phyloP scores from a whole-genome alignment of 495 filamentous ascomycete genomes.

The Hyaloscypha variabilis region DNA sequence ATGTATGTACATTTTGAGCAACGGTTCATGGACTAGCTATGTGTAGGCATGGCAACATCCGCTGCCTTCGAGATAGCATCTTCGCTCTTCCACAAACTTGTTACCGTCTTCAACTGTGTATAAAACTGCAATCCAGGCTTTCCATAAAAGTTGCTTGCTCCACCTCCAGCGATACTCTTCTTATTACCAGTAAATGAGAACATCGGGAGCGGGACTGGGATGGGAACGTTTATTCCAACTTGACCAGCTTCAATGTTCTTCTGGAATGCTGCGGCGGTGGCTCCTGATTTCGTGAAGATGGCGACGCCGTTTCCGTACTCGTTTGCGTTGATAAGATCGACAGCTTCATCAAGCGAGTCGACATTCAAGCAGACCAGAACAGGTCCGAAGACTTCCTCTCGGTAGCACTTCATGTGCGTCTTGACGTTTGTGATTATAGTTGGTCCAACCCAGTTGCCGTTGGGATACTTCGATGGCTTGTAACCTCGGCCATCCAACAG shows the following conservation, averaged over 20 bases:
- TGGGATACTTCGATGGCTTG: conserved; percentile 89
- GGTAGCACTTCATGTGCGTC: conserved; percentile 91
- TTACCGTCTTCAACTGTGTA: conserved; percentile 97
- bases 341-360: conserved; percentile 78
- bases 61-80: conserved; percentile 83
- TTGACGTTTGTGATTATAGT: conserved; percentile 96
- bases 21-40: conserved; percentile 39
- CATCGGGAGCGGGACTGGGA: conserved; percentile 85
- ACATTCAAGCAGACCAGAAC: conserved; percentile 87
- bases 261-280: conserved; percentile 63
- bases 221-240: conserved; percentile 82
- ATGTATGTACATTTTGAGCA: background rate
- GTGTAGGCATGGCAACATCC: conserved; percentile 92
- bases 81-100: conserved; percentile 83
- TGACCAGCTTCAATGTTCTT: conserved; percentile 74
- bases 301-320: conserved; percentile 70
- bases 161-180: conserved; percentile 90
- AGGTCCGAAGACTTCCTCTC: conserved; percentile 95
- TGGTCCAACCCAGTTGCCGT: conserved; percentile 94
- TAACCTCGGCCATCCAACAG: conserved; percentile 90
- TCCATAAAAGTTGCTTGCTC: conserved; percentile 94
- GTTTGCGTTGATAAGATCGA: conserved; percentile 66
- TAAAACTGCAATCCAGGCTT: conserved; percentile 91
- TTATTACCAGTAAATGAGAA: conserved; percentile 99
- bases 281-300: conserved; percentile 63